These are phyloP conservation scores for Scortechinia acanthostroma DNA, from an alignment of 2,329 filamentous ascomycete genomes.

Conservation along the genomic window DNA sequence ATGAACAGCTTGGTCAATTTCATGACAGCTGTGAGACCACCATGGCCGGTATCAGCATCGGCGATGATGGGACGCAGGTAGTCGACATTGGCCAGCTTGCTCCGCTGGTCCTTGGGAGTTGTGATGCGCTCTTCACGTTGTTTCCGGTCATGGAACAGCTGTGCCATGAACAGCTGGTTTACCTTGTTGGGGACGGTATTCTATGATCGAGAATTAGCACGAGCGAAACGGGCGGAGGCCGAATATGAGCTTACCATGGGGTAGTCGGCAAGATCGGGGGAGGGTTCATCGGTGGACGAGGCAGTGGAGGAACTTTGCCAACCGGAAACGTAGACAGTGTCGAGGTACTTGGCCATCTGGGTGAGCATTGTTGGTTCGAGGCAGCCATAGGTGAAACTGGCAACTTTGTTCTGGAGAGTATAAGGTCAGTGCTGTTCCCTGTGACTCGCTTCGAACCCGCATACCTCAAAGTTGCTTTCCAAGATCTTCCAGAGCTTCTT, in stretches of 20 bases:
- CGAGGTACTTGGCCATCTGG: conserved; percentile 97
- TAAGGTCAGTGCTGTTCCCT: neutral
- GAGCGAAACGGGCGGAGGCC: no score
- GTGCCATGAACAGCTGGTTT: conserved; percentile 92
- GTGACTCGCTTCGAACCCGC: neutral
- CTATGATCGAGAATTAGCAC: conserved; percentile 29
- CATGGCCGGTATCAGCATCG: conserved; percentile 94
- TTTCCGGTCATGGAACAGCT: conserved; percentile 98
- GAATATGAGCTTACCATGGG: conserved; percentile 74
- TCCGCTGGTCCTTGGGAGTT: conserved; percentile 65
- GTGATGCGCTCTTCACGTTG: conserved; percentile 89
- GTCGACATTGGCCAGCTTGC: conserved; percentile 73
- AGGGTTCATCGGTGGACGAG: conserved; percentile 88
- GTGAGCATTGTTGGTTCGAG: conserved; percentile 97
- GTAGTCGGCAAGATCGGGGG: conserved; percentile 95
- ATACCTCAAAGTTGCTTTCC: conserved; percentile 77
- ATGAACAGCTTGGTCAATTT: conserved; percentile 97
- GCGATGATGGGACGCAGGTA: conserved; percentile 94
- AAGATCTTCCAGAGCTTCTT: conserved; percentile 95
- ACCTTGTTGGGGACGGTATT: conserved; percentile 99
- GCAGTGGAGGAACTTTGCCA: conserved; percentile 98
- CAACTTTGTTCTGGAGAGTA: conserved; percentile 61
- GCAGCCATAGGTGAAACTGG: conserved; percentile 93
- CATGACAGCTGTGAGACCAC: conserved; percentile 97
- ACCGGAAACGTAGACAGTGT: conserved; percentile 96